Evolutionary conservation across 371 early-diverging fungal species (phyloP), one percentile per base, ranked within the genome.

Genomic region (Paraphysoderma sedebokerense): DNA sequence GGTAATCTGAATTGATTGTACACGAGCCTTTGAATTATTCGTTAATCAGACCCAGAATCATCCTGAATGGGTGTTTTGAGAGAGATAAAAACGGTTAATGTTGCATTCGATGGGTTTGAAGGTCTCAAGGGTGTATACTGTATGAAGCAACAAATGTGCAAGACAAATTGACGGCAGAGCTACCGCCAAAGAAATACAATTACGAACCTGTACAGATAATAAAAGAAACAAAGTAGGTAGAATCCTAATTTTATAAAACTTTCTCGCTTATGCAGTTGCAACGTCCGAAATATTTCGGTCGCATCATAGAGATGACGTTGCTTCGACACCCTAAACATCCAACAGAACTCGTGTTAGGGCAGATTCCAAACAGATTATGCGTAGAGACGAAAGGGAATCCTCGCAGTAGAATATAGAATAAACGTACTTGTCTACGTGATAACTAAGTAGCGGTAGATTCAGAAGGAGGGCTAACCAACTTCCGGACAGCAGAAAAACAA

Each of bases 271-370:
- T 92, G 89, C 44, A 65, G 63, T 17, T 74, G 65, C 33, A 92
- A 54, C 9, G 89, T 88, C 51, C 92, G 79, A 76, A 95, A 95
- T 52, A 95, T 91, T 63, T 92, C 92, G 37, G 96, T 95, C 4
- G 96, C 87, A 63, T 95, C 95, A 60, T 81, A 89, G 76, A 83
- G 79, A 66, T 91, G 89, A 53, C 78, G 77, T 48, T 74, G 68
- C 53, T 78, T 78, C 42, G 76, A 62, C 33, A 90, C 72, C 62
- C 87, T 89, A 50, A 27, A 30, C 27, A 44, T 13, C 9, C 24
- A 28, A 36, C 23, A 32, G 31, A 40, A 34, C 52, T 15, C 29
- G 8, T 20, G 22, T 5, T 11, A 38, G 26, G 39, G 15, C 39
- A 38, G 6, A 13, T 7, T 8, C 20, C 11, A 8, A 15, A 7